Evolutionary conservation across 495 filamentous ascomycete genomes (phyloP), one percentile per base, ranked within the genome.

Genomic region (Hamigera avellanea): DNA sequence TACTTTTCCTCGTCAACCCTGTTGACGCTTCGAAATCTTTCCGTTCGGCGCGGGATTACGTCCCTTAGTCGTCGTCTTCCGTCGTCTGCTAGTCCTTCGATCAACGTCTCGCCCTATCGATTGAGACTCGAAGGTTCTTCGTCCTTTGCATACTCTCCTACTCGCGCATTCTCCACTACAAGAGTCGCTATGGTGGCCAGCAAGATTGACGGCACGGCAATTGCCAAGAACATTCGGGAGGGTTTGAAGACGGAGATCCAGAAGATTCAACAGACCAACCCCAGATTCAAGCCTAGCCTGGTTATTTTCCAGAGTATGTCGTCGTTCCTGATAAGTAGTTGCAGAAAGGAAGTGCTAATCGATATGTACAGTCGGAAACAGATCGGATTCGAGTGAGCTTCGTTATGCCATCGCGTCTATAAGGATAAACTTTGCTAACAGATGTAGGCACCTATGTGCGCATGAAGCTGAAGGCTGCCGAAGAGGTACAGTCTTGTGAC

Each of bases 401-500:
- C 37, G 42, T 40, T 26, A 16, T 10, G 21, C 26, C 31, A 32
- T 34, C 21, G 8, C 33, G 10, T 30, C 8, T 37, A 13, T 23
- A 21, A 17, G 5, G 9, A 14, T 13, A n/a, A 43, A 14, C 21
- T 36, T 44, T 32, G 43, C 54, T 52, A 52, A 61, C 52, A 36
- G 49, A 35, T 44, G 32, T 49, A 91, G 83, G 81, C 54, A 96
- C 91, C 26, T 98, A 98, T 83, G 88, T 98, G 57, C 86, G 86
- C 64, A 98, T 98, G 91, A 98, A 98, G 65, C 59, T 95, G 50
- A 96, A 95, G 70, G 91, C 91, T 38, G 91, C 91, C 19, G 72
- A 88, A 56, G 89, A 98, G 73, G 85, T 89, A 66, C 35, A 52
- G 7, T 23, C 12, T 23, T 16, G 14, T 17, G 5, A 33, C 31